Percentiles rank a stretch among this genome's conserved stretches.
Conservation (phyloP, 495 filamentous ascomycete genomes). For the Umbilicaria muhlenbergii region DNA sequence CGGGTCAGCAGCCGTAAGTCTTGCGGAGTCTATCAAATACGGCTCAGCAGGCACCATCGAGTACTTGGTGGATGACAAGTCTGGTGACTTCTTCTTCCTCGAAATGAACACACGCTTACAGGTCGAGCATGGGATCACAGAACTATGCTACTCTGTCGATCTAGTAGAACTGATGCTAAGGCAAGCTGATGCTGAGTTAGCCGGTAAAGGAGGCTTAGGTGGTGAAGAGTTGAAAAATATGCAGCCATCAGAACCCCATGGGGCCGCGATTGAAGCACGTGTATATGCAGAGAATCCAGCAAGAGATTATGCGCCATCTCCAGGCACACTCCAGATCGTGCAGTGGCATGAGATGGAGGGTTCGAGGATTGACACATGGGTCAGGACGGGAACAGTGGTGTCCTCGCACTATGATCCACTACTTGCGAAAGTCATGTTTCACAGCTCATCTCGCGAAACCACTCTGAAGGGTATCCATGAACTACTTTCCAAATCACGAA, state of each 20-base stretch:
- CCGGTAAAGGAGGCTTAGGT: slow-evolving; percentile 25
- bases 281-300: slow-evolving; percentile 47
- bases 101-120: slow-evolving; percentile 57
- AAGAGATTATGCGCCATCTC: slow-evolving; percentile 38
- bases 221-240: slow-evolving; percentile 17
- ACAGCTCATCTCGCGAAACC: slow-evolving; percentile 23
- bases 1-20: slow-evolving; percentile 30
- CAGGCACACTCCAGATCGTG: slow-evolving; percentile 40
- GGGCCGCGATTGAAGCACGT: slow-evolving; percentile 41
- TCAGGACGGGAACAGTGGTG: slow-evolving; percentile 36
- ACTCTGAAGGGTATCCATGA: slow-evolving; percentile 29
- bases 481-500: slow-evolving; percentile 23
- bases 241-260: slow-evolving; percentile 20
- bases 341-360: slow-evolving; percentile 28
- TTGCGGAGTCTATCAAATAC: slow-evolving; percentile 39
- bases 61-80: slow-evolving; percentile 45
- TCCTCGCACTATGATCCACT: slow-evolving; percentile 43
- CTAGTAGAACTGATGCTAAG: slow-evolving; percentile 39
- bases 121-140: slow-evolving; percentile 52
- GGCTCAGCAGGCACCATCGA: slow-evolving; percentile 46
- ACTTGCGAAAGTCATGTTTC: slow-evolving; percentile 46
- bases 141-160: slow-evolving; percentile 42
- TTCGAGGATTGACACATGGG: slow-evolving; percentile 46
- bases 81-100: slow-evolving; percentile 45
- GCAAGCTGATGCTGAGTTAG: slow-evolving; percentile 32